Conservation (phyloP, 108 stramenopile species). For the Fragilaria crotonensis region DNA sequence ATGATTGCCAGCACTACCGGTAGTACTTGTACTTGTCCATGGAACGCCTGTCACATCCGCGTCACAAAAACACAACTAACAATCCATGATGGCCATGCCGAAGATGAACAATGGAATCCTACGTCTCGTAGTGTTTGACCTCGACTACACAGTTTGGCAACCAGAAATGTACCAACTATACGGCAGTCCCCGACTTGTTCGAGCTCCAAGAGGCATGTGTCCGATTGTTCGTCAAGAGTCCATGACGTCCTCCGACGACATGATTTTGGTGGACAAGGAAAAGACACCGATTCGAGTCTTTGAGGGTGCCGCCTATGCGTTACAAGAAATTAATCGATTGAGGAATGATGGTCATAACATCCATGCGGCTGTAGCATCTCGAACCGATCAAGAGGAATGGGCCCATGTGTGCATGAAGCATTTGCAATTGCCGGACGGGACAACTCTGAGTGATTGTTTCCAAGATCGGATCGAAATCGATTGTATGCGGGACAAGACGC, state of each 20-base stretch:
- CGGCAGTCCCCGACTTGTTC: constrained; percentile 13
- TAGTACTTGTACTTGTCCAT: too few relatives aligned
- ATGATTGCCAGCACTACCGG: too few relatives aligned
- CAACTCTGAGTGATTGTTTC: constrained; percentile 39
- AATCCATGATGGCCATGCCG: too few relatives aligned
- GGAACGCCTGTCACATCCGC: too few relatives aligned
- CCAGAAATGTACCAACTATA: constrained; percentile 47
- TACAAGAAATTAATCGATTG: constrained; percentile 50
- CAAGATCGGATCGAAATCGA: constrained; percentile 47
- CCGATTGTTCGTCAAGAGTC: background rate
- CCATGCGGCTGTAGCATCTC: constrained; percentile 61
- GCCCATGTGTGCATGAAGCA: constrained; percentile 58
- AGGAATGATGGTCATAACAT: constrained; percentile 15
- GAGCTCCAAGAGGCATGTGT: background rate
- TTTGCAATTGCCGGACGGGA: constrained; percentile 36
- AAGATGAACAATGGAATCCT: too few relatives aligned
- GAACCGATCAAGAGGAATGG: constrained; percentile 72
- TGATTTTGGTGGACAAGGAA: background rate
- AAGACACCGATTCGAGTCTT: constrained; percentile 33
- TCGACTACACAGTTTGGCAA: constrained; percentile 44
- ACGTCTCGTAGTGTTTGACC: constrained; percentile 27
- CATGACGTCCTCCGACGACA: background rate
- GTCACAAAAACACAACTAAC: too few relatives aligned
- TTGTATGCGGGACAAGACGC: constrained; percentile 39
- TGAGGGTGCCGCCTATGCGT: constrained; percentile 38